Percentiles rank a stretch among this genome's conserved stretches.
Conservation (phyloP, 2,329 filamentous ascomycete genomes). For the Calonectria pseudoreteaudii region DNA sequence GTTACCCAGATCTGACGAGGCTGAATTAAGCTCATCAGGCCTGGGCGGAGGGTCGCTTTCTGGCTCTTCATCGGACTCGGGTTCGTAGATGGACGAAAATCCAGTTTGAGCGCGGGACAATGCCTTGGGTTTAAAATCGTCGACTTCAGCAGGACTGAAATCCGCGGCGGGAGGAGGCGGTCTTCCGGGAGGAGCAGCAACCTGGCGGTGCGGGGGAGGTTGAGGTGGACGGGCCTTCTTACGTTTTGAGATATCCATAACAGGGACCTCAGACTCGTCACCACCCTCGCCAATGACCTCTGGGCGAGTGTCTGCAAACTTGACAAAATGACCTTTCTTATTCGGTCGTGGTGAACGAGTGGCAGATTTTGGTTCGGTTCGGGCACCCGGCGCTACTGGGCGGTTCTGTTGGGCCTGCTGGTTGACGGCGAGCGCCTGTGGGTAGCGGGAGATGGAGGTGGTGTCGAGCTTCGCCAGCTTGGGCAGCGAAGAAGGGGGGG, state of each 20-base stretch:
- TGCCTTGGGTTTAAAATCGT: conserved; percentile 64
- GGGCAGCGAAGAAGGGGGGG: conserved; percentile 56
- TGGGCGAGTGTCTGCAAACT: conserved; percentile 78
- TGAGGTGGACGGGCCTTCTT: conserved; percentile 57
- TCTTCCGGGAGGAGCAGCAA: conserved; percentile 22
- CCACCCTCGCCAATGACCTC: conserved; percentile 92
- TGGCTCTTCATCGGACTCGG: conserved; percentile 34
- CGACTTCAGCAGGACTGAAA: conserved; percentile 38
- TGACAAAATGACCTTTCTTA: conserved; percentile 78
- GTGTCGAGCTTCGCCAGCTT: conserved; percentile 69
- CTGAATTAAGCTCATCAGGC: conserved; percentile 33
- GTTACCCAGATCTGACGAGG: conserved; percentile 19
- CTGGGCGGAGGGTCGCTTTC: conserved; percentile 27
- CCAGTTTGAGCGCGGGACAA: conserved; percentile 49
- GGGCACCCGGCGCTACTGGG: conserved; percentile 49
- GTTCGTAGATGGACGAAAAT: conserved; percentile 43
- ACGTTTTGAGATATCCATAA: conserved; percentile 75
- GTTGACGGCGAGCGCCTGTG: conserved; percentile 62
- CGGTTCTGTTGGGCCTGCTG: conserved; percentile 58
- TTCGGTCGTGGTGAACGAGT: conserved; percentile 58
- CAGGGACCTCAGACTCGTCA: conserved; percentile 82
- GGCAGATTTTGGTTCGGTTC: conserved; percentile 57
- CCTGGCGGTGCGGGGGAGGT: conserved; percentile 42
- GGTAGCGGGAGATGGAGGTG: conserved; percentile 65
- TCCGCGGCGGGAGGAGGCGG: conserved; percentile 30